A percentile compares a stretch with the other conserved stretches of the same genome.
Conservation (phyloP, 441 rosid species). For the Erysimum cheiri region DNA sequence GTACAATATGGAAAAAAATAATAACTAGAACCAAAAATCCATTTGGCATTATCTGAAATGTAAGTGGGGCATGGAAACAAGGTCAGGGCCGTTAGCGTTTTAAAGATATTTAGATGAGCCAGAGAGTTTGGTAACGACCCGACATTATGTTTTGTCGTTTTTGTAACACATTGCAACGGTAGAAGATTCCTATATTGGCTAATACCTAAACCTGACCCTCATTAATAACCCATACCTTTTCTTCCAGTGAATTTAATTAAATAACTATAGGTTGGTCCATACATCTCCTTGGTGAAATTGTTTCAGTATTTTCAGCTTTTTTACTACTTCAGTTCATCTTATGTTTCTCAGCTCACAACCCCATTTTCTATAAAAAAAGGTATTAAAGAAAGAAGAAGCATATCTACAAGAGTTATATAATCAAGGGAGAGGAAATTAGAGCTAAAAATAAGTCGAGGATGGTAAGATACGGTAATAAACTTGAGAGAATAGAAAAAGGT, state of each 20-base stretch:
- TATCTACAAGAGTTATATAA: background rate
- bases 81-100: conserved; percentile 35
- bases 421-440: background rate
- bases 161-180: conserved; percentile 24
- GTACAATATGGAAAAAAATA: background rate
- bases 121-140: conserved; percentile 47
- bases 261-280: background rate
- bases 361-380: background rate
- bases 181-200: conserved; percentile 4
- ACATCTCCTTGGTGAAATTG: background rate
- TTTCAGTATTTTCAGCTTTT: background rate
- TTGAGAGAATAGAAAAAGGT: background rate
- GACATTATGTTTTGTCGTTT: conserved; percentile 42
- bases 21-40: conserved; percentile 15
- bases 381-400: too few species aligned
- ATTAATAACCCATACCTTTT: conserved; percentile 23
- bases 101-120: conserved; percentile 32
- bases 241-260: background rate
- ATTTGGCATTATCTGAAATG: conserved; percentile 33
- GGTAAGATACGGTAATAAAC: background rate
- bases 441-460: background rate
- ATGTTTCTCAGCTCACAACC: background rate
- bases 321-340: conserved; percentile 9
- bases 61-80: conserved; percentile 31
- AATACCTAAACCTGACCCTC: conserved; percentile 32